A percentile compares a stretch with the other conserved stretches of the same genome.
These are phyloP conservation scores for Aspergillus bombycis DNA, from an alignment of 2,329 filamentous ascomycete genomes.

Conservation along the genomic window DNA sequence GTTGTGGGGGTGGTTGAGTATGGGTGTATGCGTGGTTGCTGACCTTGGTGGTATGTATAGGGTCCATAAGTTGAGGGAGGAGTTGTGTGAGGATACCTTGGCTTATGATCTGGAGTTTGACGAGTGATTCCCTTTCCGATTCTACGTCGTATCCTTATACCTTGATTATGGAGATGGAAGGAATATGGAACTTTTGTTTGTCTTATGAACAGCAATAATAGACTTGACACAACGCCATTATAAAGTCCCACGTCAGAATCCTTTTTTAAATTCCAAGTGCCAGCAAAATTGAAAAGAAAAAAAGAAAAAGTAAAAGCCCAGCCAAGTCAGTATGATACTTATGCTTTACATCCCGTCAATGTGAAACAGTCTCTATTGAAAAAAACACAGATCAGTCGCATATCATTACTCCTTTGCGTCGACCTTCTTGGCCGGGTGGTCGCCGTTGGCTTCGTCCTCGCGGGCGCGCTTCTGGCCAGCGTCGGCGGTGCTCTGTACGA, in stretches of 20 bases:
- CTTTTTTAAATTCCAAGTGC: constrained; percentile 1
- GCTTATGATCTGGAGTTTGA: constrained; percentile 47
- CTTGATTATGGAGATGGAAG: not conserved
- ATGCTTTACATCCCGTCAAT: constrained; percentile 6
- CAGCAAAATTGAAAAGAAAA: constrained; percentile 16
- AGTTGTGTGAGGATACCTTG: constrained; percentile 47
- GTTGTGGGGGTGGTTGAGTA: too few species aligned
- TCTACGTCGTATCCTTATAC: not conserved
- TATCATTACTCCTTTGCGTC: constrained; percentile 47
- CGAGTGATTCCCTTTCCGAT: not conserved
- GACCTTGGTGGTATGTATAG: constrained; percentile 23
- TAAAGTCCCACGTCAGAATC: constrained; percentile 6
- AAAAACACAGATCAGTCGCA: constrained; percentile 16
- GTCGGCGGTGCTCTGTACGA: constrained; percentile 43
- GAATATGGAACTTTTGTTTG: constrained; percentile 9
- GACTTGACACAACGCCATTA: not conserved
- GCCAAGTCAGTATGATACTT: not conserved
- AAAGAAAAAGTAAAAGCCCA: constrained; percentile 10
- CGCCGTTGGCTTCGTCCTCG: constrained; percentile 45
- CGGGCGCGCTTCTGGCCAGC: constrained; percentile 50
- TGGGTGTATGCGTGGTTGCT: too few species aligned
- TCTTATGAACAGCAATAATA: not conserved
- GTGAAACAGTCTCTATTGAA: constrained; percentile 14
- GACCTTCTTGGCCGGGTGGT: constrained; percentile 52
- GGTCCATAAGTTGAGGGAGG: constrained; percentile 43